Percentiles rank a stretch among this genome's conserved stretches.
Conservation (phyloP, 305 asterid genomes). For the Plantago coronopus region DNA sequence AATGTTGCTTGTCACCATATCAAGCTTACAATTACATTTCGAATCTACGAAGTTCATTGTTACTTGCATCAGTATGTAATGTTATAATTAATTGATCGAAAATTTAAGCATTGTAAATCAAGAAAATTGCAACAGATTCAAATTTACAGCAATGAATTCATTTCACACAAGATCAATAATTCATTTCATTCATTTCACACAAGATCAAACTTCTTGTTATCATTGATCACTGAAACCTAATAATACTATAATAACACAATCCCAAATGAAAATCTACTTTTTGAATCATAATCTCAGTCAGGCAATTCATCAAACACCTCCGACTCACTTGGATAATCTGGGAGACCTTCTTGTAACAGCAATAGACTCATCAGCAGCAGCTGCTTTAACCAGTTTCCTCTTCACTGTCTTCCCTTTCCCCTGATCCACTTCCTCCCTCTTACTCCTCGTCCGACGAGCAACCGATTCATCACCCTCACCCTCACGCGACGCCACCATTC, state of each 20-base stretch:
- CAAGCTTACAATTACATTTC: no score
- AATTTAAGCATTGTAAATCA: not conserved
- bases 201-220: not conserved
- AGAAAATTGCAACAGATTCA: not conserved
- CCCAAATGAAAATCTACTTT: not conserved
- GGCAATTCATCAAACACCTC: slow-evolving; percentile 32
- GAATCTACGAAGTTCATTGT: no score
- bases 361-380: no score
- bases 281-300: slow-evolving; percentile 14
- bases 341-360: slow-evolving; percentile 47
- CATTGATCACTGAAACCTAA: not conserved
- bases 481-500: slow-evolving; percentile 19
- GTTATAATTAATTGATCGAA: no score
- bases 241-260: not conserved
- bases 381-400: slow-evolving; percentile 30
- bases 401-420: slow-evolving; percentile 7
- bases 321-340: slow-evolving; percentile 32
- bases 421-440: slow-evolving; percentile 17
- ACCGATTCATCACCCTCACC: slow-evolving; percentile 11
- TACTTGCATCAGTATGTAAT: no score
- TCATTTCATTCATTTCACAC: not conserved
- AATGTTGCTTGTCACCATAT: no score
- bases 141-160: not conserved
- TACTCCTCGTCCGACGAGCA: slow-evolving; percentile 33
- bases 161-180: no score